These are phyloP conservation scores for Skeletonema potamos DNA, from an alignment of 108 stramenopile genomes.

Conservation along the genomic window DNA sequence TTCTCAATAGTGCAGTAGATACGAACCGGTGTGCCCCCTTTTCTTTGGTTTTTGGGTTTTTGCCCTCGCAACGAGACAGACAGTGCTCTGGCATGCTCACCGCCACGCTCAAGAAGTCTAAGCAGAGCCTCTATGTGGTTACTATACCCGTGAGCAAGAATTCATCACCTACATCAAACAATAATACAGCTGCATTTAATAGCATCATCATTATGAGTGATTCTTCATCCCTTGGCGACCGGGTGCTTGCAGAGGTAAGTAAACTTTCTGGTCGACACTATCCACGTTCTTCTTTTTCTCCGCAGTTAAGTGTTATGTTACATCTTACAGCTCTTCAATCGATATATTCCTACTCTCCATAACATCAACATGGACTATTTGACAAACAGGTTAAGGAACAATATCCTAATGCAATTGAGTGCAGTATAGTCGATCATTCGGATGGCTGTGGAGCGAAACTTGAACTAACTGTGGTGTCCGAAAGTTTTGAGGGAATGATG, in stretches of 20 bases:
- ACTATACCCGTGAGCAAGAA: too few relatives aligned
- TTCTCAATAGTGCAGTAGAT: too few relatives aligned
- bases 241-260: slow-evolving; percentile 43
- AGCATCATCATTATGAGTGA: slow-evolving; percentile 14
- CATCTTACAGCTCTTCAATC: not conserved
- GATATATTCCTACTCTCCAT: not conserved
- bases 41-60: too few relatives aligned
- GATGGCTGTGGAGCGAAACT: slow-evolving; percentile 56
- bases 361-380: not conserved
- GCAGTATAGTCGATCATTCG: slow-evolving; percentile 44
- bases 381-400: slow-evolving; percentile 22
- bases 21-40: too few relatives aligned
- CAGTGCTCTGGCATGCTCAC: too few relatives aligned
- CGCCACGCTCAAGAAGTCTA: too few relatives aligned
- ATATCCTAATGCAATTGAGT: slow-evolving; percentile 39
- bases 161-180: too few relatives aligned
- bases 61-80: too few relatives aligned
- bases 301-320: too few relatives aligned
- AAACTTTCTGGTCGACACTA: not conserved
- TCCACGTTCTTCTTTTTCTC: too few relatives aligned
- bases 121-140: too few relatives aligned
- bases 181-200: too few relatives aligned
- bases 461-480: slow-evolving; percentile 35
- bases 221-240: slow-evolving; percentile 32
- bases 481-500: slow-evolving; percentile 53